phyloP scores from a whole-genome alignment of 495 filamentous ascomycete genomes.

The Neohortaea acidophila region DNA sequence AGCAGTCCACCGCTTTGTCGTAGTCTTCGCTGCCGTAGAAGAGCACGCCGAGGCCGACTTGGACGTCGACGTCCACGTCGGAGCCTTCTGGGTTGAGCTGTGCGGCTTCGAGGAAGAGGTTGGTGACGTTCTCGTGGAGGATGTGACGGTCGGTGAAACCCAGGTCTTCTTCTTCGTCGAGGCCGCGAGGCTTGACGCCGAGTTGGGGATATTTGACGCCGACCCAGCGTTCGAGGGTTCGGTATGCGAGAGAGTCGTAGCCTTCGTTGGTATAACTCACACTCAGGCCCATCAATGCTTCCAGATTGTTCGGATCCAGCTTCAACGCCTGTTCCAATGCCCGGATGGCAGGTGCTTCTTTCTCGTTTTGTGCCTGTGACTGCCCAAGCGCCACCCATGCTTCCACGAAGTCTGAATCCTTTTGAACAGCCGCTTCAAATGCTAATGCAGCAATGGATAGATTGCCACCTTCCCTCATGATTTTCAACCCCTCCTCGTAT shows the following conservation, averaged over 20 bases:
- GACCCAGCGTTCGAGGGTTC: slow-evolving; percentile 92
- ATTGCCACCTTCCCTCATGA: slow-evolving; percentile 84
- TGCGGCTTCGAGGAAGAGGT: slow-evolving; percentile 80
- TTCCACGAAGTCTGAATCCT: slow-evolving; percentile 69
- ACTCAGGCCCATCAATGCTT: slow-evolving; percentile 84
- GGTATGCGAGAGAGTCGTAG: slow-evolving; percentile 91
- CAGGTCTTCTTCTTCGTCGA: slow-evolving; percentile 36
- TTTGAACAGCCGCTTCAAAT: slow-evolving; percentile 93
- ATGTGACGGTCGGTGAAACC: slow-evolving; percentile 85
- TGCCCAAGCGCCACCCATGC: slow-evolving; percentile 86
- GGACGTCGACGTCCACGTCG: slow-evolving; percentile 94
- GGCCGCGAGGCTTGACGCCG: slow-evolving; percentile 27
- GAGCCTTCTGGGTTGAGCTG: slow-evolving; percentile 75
- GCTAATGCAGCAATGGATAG: slow-evolving; percentile 85
- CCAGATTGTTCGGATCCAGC: slow-evolving; percentile 68
- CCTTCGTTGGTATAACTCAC: slow-evolving; percentile 99
- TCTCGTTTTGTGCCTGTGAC: slow-evolving; percentile 95
- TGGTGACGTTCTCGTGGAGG: slow-evolving; percentile 78
- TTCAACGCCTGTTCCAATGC: slow-evolving; percentile 85
- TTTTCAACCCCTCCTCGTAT: slow-evolving; percentile 78
- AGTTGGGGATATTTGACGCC: slow-evolving; percentile 78
- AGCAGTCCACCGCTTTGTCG: slow-evolving; percentile 97
- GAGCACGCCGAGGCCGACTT: slow-evolving; percentile 90
- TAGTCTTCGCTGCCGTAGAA: slow-evolving; percentile 98
- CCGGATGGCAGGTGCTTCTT: slow-evolving; percentile 95